Percentiles rank a stretch among this genome's conserved stretches.
Evolutionary conservation across 495 filamentous ascomycete species (phyloP).

Genomic region (Penicillium pancosmium): DNA sequence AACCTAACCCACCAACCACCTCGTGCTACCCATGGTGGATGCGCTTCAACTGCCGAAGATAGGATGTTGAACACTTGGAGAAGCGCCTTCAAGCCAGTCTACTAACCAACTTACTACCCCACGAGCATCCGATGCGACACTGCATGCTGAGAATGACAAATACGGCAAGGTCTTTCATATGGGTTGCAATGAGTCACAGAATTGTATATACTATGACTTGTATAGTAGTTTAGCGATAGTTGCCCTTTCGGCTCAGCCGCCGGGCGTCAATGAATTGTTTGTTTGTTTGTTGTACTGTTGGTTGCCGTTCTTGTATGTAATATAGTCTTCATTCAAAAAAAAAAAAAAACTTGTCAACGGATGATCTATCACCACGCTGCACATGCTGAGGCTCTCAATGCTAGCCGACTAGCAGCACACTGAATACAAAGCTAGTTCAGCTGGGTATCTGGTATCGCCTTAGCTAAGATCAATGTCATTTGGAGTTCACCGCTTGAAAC

Average conservation of each 20-base stretch:
- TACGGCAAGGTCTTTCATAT: slow-evolving; percentile 21
- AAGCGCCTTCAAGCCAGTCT: slow-evolving; percentile 6
- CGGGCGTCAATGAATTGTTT: slow-evolving; percentile 40
- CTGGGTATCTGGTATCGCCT: too few species aligned
- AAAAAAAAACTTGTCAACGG: too few species aligned
- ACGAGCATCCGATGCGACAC: slow-evolving; percentile 25
- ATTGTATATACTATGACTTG: slow-evolving; percentile 22
- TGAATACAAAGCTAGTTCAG: too few species aligned
- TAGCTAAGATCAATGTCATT: too few species aligned
- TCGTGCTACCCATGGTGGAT: slow-evolving; percentile 20
- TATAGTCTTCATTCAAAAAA: too few species aligned
- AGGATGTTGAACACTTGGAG: slow-evolving; percentile 8
- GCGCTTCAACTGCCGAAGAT: slow-evolving; percentile 11
- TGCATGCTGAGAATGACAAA: slow-evolving; percentile 28
- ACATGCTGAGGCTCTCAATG: too few species aligned
- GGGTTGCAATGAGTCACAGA: slow-evolving; percentile 29
- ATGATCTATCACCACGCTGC: too few species aligned
- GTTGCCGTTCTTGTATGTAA: too few species aligned
- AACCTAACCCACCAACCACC: slow-evolving; percentile 16
- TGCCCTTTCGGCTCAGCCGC: slow-evolving; percentile 34
- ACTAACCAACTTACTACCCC: slow-evolving; percentile 28
- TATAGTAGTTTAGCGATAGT: slow-evolving; percentile 35
- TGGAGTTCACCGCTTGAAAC: too few species aligned
- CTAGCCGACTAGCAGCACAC: too few species aligned
- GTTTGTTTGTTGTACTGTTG: slow-evolving; percentile 24